phyloP scores from a whole-genome alignment of 2,329 filamentous ascomycete species.

The Sarocladium strictum region DNA sequence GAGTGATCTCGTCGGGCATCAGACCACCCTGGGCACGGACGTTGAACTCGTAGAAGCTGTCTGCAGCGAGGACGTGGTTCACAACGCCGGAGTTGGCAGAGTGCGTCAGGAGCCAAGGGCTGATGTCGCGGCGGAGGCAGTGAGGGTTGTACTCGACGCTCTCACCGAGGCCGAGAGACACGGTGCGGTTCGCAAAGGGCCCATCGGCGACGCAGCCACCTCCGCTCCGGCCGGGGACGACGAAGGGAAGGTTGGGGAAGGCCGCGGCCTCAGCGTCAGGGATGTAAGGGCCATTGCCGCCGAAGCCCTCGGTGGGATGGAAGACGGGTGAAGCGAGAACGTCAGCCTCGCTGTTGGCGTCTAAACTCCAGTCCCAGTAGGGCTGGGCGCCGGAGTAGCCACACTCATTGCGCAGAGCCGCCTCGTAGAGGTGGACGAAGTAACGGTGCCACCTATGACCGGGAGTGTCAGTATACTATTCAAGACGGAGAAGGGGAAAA shows the following conservation, averaged over 20 bases:
- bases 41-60: slow-evolving; percentile 21
- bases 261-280: slow-evolving; percentile 11
- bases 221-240: slow-evolving; percentile 14
- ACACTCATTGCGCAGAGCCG: slow-evolving; percentile 17
- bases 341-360: slow-evolving; percentile 10
- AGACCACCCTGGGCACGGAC: slow-evolving; percentile 19
- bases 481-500: neutral
- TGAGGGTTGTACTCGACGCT: slow-evolving; percentile 22
- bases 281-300: slow-evolving; percentile 6
- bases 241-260: slow-evolving; percentile 14
- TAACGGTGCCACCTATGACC: slow-evolving; percentile 14
- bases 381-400: slow-evolving; percentile 18
- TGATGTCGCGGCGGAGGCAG: slow-evolving; percentile 26
- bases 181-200: slow-evolving; percentile 16
- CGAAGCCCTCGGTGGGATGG: slow-evolving; percentile 28
- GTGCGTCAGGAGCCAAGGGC: slow-evolving; percentile 8
- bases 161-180: slow-evolving; percentile 15
- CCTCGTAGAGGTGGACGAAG: slow-evolving; percentile 17
- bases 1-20: slow-evolving; percentile 15
- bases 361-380: slow-evolving; percentile 15
- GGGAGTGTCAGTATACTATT: neutral
- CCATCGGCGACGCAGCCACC: slow-evolving; percentile 20
- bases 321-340: slow-evolving; percentile 9
- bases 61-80: slow-evolving; percentile 15
- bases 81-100: slow-evolving; percentile 15